These are phyloP conservation scores for Acer negundo DNA, from an alignment of 345 rosid species.

Conservation along the genomic window DNA sequence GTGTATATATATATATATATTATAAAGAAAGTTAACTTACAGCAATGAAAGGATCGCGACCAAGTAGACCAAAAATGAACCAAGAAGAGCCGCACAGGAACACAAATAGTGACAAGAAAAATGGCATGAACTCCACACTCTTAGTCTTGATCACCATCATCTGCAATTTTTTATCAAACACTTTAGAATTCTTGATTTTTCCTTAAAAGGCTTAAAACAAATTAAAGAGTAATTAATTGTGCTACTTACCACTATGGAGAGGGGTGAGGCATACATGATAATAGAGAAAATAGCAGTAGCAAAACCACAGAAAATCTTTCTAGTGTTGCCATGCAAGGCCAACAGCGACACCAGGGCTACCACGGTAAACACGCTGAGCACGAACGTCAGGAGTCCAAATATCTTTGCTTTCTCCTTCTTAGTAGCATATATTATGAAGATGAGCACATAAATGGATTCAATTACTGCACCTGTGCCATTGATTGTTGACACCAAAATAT, in stretches of 20 bases:
- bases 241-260: constrained; percentile 77
- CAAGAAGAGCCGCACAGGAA: constrained; percentile 96
- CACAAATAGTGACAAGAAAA: constrained; percentile 84
- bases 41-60: constrained; percentile 78
- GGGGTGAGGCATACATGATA: constrained; percentile 96
- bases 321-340: constrained; percentile 60
- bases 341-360: constrained; percentile 68
- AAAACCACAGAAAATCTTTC: constrained; percentile 86
- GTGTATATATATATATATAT: no score
- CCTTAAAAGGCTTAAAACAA: no score
- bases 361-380: constrained; percentile 54
- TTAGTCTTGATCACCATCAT: constrained; percentile 80
- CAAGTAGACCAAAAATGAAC: constrained; percentile 87
- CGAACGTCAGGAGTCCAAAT: constrained; percentile 50
- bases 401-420: constrained; percentile 79
- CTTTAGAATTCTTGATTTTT: neutral
- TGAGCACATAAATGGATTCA: constrained; percentile 63
- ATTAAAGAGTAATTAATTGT: no score
- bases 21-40: constrained; percentile 38
- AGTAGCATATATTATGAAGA: constrained; percentile 65
- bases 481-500: constrained; percentile 73
- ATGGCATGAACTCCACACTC: constrained; percentile 97
- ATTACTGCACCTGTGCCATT: constrained; percentile 81
- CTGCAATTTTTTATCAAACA: constrained; percentile 33
- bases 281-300: constrained; percentile 86